Base-by-base conservation (phyloP, 495 filamentous ascomycete species). In the Podospora fimiseda region DNA sequence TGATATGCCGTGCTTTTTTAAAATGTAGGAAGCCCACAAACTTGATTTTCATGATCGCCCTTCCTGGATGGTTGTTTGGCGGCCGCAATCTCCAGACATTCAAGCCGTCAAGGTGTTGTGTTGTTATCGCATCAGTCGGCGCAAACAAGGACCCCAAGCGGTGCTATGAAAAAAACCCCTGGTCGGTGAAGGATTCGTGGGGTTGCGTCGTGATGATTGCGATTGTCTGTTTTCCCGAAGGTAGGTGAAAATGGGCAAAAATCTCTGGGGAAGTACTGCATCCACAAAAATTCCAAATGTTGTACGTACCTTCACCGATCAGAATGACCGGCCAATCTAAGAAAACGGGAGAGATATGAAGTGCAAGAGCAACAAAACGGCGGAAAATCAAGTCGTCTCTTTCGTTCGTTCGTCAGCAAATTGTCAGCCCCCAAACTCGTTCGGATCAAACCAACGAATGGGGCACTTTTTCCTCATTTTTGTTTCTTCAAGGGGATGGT, bases 351-450 rank as follows among this genome's bases (percentile, higher is more conserved):
- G 27, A 5, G 27, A 33, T 33, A 33, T 33, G 6, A 33, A 11
- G 27, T 33, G 27, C 5, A 33, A 33, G 5, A 33, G 27, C 27
- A 11, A 33, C 27, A 33, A 11, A 33, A 33, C 5, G 27, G 27
- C 27, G 27, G 27, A 33, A 33, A 33, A 5, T 33, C 11, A 11
- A 33, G 5, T 6, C 5, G 5, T 33, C 5, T 11, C 27, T 6
- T 11, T 11, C 27, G 39, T 18, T 14, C 8, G 39, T 4, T 41
- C 16, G 39, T 41, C 39, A 41, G 39, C 39, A 41, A 41, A 41
- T 41, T 18, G 39, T 41, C 39, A 41, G 39, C 39, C 39, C 39
- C 39, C 39, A 41, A 41, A 41, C 39, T 41, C 16, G 39, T 41
- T 41, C 6, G 8, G 16, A n/a, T 4, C 39, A 41, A 5, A 41